Evolutionary conservation across 1,139 yeast species (phyloP), one percentile per base, ranked within the genome.

Genomic region (Kodamaea ohmeri): DNA sequence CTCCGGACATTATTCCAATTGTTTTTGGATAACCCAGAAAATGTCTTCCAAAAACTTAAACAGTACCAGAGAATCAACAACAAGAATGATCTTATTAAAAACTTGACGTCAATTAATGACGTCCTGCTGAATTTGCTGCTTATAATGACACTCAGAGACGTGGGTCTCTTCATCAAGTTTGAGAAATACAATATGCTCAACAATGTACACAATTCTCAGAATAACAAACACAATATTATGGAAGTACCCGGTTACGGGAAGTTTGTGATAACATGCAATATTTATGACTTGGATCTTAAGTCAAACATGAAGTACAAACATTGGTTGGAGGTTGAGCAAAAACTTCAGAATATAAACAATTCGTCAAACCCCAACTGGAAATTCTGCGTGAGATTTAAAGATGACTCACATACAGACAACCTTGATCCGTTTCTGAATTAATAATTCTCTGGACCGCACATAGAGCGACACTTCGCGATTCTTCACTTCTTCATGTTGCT

Each of bases 131-230:
- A 62, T 32, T 51, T 78, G 32, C 62, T 69, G 6, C 54, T 71
- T 15, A 68, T 72, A 2, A 78, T 78, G 83, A 73, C 83, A 0
- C 51, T 78, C 39, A 60, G 80, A 43, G 83, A 78, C 51, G 76
- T 75, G 14, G 79, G 82, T 1, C 47, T 78, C 11, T 72, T 77
- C 43, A 50, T 73, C 28, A 65, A 62, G 37, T 59, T 74, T 47
- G 71, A 65, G 45, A 63, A 61, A 43, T 62, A 55, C 38, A 60
- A 65, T 44, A 50, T 44, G 30, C 29, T 38, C 25, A 63, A 63
- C 40, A 53, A 63, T 42, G 43, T 47, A 35, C 72, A 64, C 44
- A 65, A 59, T 38, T 58, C 64, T 11, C 69, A 63, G 39, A 59
- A 65, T 37, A 61, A 65, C 41, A 54, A 63, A 29, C 48, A 63